A percentile compares a stretch with the other conserved stretches of the same genome.
phyloP scores from a whole-genome alignment of 305 asterid genomes.

The Fraxinus baroniana region DNA sequence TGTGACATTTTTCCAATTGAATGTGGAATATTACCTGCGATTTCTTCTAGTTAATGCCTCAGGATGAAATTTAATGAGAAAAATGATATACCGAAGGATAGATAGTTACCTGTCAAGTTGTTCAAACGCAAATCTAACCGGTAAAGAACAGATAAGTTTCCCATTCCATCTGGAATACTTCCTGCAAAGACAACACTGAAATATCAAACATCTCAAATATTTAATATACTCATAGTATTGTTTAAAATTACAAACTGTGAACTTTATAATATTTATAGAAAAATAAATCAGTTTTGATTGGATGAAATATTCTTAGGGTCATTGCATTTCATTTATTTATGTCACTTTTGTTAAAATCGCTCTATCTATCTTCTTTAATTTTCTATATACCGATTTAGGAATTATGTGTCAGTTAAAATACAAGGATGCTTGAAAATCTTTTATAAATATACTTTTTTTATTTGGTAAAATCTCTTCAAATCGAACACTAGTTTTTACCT shows the following conservation, averaged over 20 bases:
- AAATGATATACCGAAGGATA: not conserved
- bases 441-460: no score
- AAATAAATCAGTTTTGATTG: not conserved
- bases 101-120: not conserved
- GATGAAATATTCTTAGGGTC: not conserved
- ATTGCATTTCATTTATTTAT: not conserved
- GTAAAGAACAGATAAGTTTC: constrained; percentile 6
- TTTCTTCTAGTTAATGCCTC: not conserved
- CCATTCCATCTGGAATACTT: constrained; percentile 7
- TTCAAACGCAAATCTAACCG: not conserved
- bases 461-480: no score
- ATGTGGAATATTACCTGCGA: not conserved
- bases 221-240: not conserved
- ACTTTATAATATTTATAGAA: not conserved
- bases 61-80: not conserved
- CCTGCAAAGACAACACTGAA: constrained; percentile 14
- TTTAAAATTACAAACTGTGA: not conserved
- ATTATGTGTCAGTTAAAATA: no score
- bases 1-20: not conserved
- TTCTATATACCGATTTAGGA: not conserved
- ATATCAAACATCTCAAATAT: not conserved
- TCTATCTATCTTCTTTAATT: not conserved
- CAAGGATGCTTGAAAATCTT: not conserved
- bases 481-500: no score
- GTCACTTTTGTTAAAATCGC: not conserved